Evolutionary conservation across 768 basidiomycete species (phyloP), one percentile per base, ranked within the genome.

Genomic region (Podaxis sp.): DNA sequence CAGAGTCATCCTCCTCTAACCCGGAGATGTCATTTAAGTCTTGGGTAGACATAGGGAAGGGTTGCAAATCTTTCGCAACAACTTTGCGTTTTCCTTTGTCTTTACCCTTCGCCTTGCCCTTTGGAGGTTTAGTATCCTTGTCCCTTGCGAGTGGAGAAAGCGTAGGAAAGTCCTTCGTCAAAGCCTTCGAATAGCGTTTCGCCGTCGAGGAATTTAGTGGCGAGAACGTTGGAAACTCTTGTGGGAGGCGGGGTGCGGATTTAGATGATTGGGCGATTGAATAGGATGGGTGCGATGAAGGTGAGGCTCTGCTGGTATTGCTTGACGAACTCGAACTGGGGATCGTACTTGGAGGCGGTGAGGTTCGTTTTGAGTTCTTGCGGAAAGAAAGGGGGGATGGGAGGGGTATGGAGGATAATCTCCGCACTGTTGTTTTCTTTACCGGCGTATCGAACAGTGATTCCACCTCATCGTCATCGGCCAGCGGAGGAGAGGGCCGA

Each of bases 41-140:
- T 10, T 59, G 56, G 11, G 61, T 57, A 4, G 55, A 58, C 55
- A 59, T 62, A 23, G 53, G 58, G 23, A 64, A 63, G 18, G 56
- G 44, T 38, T 59, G 52, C 6, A 66, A 64, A 37, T 64, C 62
- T 25, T 53, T 62, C 6, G 50, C 54, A 6, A 61, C 61, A 13
- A 21, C 37, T n/a, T 55, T 54, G 50, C 55, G 57, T 50, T 50
- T 63, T 1, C 46, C 55, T 13, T 54, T 42, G 6, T 44, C 51
- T 18, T 25, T 47, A 27, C 28, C 3, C 21, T n/a, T 47, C 18
- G 14, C 21, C 7, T 50, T 54, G 57, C n/a, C 42, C 18, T 18
- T 44, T 18, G n/a, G 16, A 16, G 14, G 6, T 6, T 18, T 44
- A 13, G 6, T 44, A 9, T 44, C 42, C 28, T 18, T 23, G 25